These are phyloP conservation scores for Suhomyces sp. DNA, from an alignment of 805 yeast species.

Conservation along the genomic window DNA sequence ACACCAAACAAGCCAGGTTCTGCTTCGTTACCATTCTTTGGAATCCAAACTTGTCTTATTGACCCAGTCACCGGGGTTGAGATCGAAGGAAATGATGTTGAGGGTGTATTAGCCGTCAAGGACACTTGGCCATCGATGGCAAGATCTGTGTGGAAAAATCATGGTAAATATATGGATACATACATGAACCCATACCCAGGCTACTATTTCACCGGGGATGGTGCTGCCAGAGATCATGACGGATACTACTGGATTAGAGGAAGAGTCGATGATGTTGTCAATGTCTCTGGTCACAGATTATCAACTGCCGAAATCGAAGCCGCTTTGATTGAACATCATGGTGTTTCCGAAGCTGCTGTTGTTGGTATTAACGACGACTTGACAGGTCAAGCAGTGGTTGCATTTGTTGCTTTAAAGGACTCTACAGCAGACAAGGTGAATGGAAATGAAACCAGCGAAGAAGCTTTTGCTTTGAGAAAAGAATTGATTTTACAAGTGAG, in stretches of 20 bases:
- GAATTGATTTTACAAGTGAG: conserved; percentile 69
- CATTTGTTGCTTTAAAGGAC: conserved; percentile 73
- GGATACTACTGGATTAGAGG: conserved; percentile 87
- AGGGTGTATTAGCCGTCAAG: conserved; percentile 75
- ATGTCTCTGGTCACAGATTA: conserved; percentile 81
- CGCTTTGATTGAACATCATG: conserved; percentile 68
- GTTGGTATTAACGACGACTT: conserved; percentile 81
- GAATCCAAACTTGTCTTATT: conserved; percentile 68
- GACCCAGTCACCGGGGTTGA: conserved; percentile 77
- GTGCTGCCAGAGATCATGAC: conserved; percentile 82
- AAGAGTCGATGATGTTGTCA: conserved; percentile 85
- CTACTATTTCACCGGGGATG: conserved; percentile 84
- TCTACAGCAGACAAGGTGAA: conserved; percentile 29
- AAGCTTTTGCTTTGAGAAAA: conserved; percentile 54
- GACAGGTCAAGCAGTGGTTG: conserved; percentile 85
- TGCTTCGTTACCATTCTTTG: conserved; percentile 82
- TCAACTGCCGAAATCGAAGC: conserved; percentile 91
- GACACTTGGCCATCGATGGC: conserved; percentile 86
- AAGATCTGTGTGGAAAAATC: conserved; percentile 77
- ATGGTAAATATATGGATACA: conserved; percentile 74
- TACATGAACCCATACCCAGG: conserved; percentile 81
- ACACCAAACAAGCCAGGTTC: conserved; percentile 85
- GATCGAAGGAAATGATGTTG: conserved; percentile 65
- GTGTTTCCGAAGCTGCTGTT: conserved; percentile 78
- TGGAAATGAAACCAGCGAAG: conserved; percentile 39